Percentiles rank a stretch among this genome's conserved stretches.
phyloP scores from a whole-genome alignment of 1,284 basidiomycete species.

The Leccinum angustisporum region DNA sequence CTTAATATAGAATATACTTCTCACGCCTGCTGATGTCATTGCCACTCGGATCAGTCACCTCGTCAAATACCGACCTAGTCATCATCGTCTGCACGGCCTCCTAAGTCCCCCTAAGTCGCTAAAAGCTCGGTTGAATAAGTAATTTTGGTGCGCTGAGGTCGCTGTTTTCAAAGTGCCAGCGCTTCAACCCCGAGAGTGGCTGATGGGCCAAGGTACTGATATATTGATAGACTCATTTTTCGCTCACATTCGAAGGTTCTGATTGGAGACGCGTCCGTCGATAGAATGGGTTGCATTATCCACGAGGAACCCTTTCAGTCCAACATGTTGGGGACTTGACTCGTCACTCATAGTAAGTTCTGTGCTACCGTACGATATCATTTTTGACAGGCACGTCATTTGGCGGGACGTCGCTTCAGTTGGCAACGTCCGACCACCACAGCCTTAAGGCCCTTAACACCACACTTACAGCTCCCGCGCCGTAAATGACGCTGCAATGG shows the following conservation, averaged over 20 bases:
- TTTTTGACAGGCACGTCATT: not conserved
- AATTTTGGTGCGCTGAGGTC: too few relatives aligned
- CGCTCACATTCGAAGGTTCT: too few relatives aligned
- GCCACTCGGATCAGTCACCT: slow-evolving; percentile 5
- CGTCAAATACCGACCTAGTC: not conserved
- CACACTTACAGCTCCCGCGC: not conserved
- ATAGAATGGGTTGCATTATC: too few relatives aligned
- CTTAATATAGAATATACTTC: slow-evolving; percentile 10
- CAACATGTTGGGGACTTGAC: too few relatives aligned
- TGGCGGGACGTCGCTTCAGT: not conserved
- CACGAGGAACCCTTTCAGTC: not conserved
- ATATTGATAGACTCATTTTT: too few relatives aligned
- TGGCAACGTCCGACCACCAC: not conserved
- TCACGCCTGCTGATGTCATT: slow-evolving; percentile 16
- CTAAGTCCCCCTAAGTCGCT: too few relatives aligned
- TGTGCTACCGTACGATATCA: not conserved
- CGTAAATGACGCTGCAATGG: not conserved
- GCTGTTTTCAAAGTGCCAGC: not conserved
- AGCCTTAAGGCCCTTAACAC: not conserved
- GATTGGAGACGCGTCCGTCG: too few relatives aligned
- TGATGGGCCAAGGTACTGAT: not conserved
- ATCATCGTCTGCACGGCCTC: not conserved
- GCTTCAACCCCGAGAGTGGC: not conserved
- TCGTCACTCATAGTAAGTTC: too few relatives aligned
- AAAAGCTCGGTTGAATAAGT: too few relatives aligned